Base-by-base conservation (phyloP, 257 asterid genomes). In the Nicotiana paniculata region DNA sequence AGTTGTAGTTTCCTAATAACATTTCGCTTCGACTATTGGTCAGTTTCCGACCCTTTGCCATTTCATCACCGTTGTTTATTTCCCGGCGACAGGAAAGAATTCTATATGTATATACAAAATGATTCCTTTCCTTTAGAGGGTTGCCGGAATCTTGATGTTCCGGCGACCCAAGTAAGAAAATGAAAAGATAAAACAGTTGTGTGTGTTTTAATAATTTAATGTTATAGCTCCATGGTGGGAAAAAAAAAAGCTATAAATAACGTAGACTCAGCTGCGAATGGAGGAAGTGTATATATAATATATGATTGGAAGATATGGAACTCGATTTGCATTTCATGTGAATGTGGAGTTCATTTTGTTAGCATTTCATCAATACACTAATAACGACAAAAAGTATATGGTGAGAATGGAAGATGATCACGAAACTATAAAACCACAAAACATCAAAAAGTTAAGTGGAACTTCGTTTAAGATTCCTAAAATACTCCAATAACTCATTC, bases 41-140 rank as follows among this genome's bases (percentile, higher is more conserved):
- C 61, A 92, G 78, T 81, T 90, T 92, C 21, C 98, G 90, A 57
- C 95, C 97, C 88, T 91, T 95, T 6, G 94, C 98, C 99, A 95
- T 94, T 58, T 65, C 78, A 81, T 66, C n/a, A 81, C 83, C 55
- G 11, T 70, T 62, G 46, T 7, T 48, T 39, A 81, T 67, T 77
- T 70, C 30, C 90, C 82, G 88, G 84, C 48, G 62, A 66, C 88
- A 85, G 82, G 85, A 83, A 86, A 39, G 32, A 54, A 51, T 4
- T 16, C 21, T 62, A 62, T 62, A 51, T 32, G 24, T 53, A 5
- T 39, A 55, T 43, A 35, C 24, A 18, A 48, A 33, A 35, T 67
- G 72, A 53, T 4, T 63, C 7, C 15, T 57, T 32, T 26, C 28
- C 3, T 21, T 15, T 8, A 39, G 55, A 35, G 32, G 86, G 87